Conservation (phyloP, 129 eudicot genomes). For the Saposhnikovia divaricata region DNA sequence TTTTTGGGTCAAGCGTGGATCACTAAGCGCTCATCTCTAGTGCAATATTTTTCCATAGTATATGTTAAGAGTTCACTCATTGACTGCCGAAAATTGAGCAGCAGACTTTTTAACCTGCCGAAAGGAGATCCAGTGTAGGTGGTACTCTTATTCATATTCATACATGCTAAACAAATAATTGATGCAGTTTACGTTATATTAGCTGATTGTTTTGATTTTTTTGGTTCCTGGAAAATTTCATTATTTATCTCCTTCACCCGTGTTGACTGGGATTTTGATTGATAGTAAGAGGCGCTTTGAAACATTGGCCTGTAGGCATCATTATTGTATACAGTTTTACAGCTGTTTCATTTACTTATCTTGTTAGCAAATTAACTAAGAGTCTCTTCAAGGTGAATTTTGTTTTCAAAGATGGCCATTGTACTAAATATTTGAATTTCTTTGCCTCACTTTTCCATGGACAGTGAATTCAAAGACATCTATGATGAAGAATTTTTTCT, state of each 20-base stretch:
- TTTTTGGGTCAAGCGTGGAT: no score
- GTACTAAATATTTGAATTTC: background rate
- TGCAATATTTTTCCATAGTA: no score
- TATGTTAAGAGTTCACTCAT: background rate
- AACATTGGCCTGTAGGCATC: background rate
- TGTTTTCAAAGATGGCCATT: background rate
- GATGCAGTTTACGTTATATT: background rate
- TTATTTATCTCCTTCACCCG: background rate
- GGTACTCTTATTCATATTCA: background rate
- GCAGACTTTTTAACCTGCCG: background rate
- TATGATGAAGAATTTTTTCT: slow-evolving; percentile 71
- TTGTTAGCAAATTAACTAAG: background rate
- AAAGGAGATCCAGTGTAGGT: background rate
- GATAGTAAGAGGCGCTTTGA: background rate
- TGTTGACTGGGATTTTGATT: background rate
- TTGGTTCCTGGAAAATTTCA: background rate
- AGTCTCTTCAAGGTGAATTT: background rate
- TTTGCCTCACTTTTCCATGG: slow-evolving; percentile 17
- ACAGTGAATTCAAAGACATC: slow-evolving; percentile 86
- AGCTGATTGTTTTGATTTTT: background rate
- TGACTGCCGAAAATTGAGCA: background rate
- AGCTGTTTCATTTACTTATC: background rate
- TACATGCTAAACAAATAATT: background rate
- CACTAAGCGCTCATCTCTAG: no score
- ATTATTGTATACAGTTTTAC: background rate